Evolutionary conservation across 805 yeast genomes (phyloP).

Genomic region (Saccharomycopsis sp.): DNA sequence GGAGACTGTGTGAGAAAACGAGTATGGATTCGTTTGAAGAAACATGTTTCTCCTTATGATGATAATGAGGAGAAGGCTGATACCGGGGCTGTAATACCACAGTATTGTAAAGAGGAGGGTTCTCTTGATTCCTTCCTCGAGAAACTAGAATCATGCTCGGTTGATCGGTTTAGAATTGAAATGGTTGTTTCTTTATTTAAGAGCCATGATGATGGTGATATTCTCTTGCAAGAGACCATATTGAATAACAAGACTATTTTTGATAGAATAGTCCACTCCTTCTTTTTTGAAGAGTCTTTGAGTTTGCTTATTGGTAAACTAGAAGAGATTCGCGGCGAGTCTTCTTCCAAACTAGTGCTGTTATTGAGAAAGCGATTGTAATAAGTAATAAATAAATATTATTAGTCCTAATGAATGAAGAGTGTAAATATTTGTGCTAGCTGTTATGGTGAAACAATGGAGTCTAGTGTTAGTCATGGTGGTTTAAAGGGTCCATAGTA

Average conservation of each 20-base stretch:
- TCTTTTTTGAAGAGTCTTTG: constrained; percentile 2
- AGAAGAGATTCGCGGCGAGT: background rate
- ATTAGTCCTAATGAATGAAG: too few relatives aligned
- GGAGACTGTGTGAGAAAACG: constrained; percentile 63
- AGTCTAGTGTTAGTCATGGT: too few relatives aligned
- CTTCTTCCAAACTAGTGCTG: background rate
- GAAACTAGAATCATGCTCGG: background rate
- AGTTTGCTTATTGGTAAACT: background rate
- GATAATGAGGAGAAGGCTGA: background rate
- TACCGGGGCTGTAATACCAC: too few relatives aligned
- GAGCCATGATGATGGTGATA: background rate
- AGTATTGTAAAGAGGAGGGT: background rate
- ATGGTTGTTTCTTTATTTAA: background rate
- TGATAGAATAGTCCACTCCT: background rate
- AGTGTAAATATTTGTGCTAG: too few relatives aligned
- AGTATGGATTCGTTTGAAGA: constrained; percentile 47
- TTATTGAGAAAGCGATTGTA: background rate
- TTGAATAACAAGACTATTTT: background rate
- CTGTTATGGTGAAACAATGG: too few relatives aligned
- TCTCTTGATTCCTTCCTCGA: constrained; percentile 1
- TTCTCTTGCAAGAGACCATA: background rate
- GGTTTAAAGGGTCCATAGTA: too few relatives aligned
- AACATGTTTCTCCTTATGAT: background rate
- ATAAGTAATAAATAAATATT: too few relatives aligned
- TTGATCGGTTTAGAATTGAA: constrained; percentile 12